Evolutionary conservation across 106 monocot genomes (phyloP).

Genomic region (Agapanthus africanus): DNA sequence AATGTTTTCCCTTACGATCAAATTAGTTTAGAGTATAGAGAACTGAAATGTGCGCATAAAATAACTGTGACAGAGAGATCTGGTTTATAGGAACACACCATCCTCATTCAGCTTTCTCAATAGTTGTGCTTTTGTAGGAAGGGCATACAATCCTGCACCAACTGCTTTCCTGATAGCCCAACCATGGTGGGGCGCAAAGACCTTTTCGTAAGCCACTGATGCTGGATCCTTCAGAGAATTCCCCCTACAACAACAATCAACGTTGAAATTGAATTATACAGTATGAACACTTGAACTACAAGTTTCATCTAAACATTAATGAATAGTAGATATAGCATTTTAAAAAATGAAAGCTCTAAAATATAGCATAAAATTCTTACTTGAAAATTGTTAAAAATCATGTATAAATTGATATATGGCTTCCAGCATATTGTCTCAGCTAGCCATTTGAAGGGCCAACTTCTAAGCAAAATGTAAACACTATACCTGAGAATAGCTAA

Average conservation of each 20-base stretch:
- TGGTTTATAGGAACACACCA: slow-evolving; percentile 31
- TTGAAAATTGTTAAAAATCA: no score
- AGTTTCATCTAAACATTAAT: no score
- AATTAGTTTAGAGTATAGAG: background rate
- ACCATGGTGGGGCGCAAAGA: slow-evolving; percentile 91
- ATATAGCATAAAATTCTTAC: no score
- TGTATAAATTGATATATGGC: no score
- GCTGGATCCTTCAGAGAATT: slow-evolving; percentile 74
- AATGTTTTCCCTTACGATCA: background rate
- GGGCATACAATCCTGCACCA: slow-evolving; percentile 62
- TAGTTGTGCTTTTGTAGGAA: slow-evolving; percentile 76
- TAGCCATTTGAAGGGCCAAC: no score
- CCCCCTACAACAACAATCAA: slow-evolving; percentile 37
- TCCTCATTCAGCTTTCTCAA: slow-evolving; percentile 84
- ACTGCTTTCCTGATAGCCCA: slow-evolving; percentile 84
- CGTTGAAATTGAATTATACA: background rate
- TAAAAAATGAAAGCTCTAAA: no score
- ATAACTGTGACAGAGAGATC: background rate
- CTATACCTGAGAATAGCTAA: no score
- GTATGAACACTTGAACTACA: background rate
- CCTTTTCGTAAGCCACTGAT: slow-evolving; percentile 65
- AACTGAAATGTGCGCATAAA: background rate
- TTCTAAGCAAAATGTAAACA: no score
- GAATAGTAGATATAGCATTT: no score
- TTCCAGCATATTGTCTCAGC: no score